phyloP scores from a whole-genome alignment of 78 protist species.

The Dictyostelium brefeldianum region DNA sequence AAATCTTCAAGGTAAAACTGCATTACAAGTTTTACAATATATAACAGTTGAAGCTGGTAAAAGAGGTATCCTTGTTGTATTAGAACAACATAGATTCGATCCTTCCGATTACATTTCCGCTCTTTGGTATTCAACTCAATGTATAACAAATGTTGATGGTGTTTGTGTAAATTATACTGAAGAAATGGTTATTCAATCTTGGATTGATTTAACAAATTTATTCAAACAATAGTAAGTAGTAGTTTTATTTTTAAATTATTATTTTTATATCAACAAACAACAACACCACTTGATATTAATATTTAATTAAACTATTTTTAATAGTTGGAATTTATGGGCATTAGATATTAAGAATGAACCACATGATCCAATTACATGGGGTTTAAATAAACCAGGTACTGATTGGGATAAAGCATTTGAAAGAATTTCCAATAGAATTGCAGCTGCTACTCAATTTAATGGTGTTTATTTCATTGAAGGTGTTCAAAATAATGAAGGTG shows the following conservation, averaged over 20 bases:
- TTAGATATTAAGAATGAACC: conserved; percentile 89
- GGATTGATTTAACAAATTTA: conserved; percentile 38
- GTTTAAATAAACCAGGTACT: conserved; percentile 34
- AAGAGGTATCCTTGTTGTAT: conserved; percentile 76
- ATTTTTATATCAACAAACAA: no score
- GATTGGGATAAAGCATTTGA: conserved; percentile 78
- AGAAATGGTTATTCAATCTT: conserved; percentile 9
- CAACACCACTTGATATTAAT: no score
- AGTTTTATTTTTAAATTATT: not conserved
- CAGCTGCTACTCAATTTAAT: not conserved
- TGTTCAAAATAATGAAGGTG: conserved; percentile 51
- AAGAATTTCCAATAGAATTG: conserved; percentile 34
- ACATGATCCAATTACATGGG: conserved; percentile 83
- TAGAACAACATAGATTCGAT: conserved; percentile 79
- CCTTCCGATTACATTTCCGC: conserved; percentile 50
- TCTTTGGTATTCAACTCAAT: conserved; percentile 42
- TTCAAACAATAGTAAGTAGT: conserved; percentile 37
- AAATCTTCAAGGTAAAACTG: conserved; percentile 1
- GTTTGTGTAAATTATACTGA: conserved; percentile 28
- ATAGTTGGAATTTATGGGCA: conserved; percentile 80
- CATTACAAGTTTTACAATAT: conserved; percentile 69
- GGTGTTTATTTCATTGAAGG: conserved; percentile 84
- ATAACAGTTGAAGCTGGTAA: conserved; percentile 37
- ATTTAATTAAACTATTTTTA: not conserved
- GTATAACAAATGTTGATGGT: conserved; percentile 54